phyloP scores from a whole-genome alignment of 1,139 yeast genomes.

The Yamadazyma blattariae region DNA sequence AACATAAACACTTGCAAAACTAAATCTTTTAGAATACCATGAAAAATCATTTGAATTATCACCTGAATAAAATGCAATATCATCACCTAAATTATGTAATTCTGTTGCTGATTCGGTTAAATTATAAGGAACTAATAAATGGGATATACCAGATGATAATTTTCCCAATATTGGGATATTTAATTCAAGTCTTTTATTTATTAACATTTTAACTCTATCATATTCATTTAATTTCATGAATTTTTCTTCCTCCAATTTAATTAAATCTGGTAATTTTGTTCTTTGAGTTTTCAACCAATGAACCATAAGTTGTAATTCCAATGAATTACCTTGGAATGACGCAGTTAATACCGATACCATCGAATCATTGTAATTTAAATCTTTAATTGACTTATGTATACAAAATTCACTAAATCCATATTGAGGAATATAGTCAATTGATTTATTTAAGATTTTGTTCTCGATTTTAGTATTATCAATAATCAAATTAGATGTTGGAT shows the following conservation, averaged over 20 bases:
- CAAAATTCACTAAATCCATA: conserved; percentile 68
- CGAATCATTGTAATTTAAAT: conserved; percentile 64
- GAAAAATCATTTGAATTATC: conserved; percentile 82
- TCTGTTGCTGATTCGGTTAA: conserved; percentile 54
- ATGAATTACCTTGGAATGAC: conserved; percentile 27
- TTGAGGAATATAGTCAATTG: conserved; percentile 56
- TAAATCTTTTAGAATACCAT: conserved; percentile 87
- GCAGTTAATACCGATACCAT: conserved; percentile 53
- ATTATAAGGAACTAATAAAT: conserved; percentile 55
- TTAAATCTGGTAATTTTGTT: conserved; percentile 30
- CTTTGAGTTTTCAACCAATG: conserved; percentile 42
- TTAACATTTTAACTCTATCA: conserved; percentile 52
- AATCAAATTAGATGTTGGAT: conserved; percentile 32
- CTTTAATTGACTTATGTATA: conserved; percentile 58
- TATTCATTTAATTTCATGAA: conserved; percentile 46
- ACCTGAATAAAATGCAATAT: conserved; percentile 75
- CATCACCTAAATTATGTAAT: conserved; percentile 70
- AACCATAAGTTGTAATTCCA: conserved; percentile 46
- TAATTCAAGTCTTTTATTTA: conserved; percentile 59
- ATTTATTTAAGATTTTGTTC: conserved; percentile 30
- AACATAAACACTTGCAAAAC: conserved; percentile 68
- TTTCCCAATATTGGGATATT: conserved; percentile 54
- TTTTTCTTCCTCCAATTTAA: conserved; percentile 25
- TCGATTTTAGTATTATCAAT: conserved; percentile 29
- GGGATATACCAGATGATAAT: conserved; percentile 49